Evolutionary conservation across 306 rosid species (phyloP).

Genomic region (Gastrolobium villosum): DNA sequence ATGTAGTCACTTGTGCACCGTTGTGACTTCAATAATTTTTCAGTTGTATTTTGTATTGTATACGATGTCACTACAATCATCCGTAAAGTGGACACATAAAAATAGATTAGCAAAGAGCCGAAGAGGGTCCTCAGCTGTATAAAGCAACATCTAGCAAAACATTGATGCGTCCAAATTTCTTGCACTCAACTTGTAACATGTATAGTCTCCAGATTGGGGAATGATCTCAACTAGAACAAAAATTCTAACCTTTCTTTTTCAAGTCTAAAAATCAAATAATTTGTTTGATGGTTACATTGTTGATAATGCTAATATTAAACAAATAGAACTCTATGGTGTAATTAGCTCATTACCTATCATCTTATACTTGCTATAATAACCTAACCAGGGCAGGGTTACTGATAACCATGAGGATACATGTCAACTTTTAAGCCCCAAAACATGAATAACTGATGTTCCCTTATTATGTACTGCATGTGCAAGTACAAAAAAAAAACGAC

Average conservation of each 20-base stretch:
- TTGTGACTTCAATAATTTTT: neutral
- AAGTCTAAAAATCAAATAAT: neutral
- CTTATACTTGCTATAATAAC: neutral
- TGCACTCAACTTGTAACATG: neutral
- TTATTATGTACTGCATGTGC: neutral
- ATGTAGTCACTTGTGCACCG: neutral
- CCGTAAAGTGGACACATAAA: neutral
- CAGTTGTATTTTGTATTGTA: neutral
- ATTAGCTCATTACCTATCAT: neutral
- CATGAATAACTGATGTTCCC: slow-evolving; percentile 20
- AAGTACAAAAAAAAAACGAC: slow-evolving; percentile 19
- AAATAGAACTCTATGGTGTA: neutral
- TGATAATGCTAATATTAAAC: slow-evolving; percentile 26
- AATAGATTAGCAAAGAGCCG: neutral
- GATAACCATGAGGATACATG: slow-evolving; percentile 8
- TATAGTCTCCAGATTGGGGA: neutral
- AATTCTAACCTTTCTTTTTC: neutral
- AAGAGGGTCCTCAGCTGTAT: neutral
- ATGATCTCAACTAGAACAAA: neutral
- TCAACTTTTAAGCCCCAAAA: neutral
- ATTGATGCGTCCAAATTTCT: neutral
- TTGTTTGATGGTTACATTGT: neutral
- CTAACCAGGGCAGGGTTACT: neutral
- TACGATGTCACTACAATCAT: neutral
- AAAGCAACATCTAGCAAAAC: neutral